These are phyloP conservation scores for Platismatia glauca DNA, from an alignment of 495 filamentous ascomycete species.

Conservation along the genomic window DNA sequence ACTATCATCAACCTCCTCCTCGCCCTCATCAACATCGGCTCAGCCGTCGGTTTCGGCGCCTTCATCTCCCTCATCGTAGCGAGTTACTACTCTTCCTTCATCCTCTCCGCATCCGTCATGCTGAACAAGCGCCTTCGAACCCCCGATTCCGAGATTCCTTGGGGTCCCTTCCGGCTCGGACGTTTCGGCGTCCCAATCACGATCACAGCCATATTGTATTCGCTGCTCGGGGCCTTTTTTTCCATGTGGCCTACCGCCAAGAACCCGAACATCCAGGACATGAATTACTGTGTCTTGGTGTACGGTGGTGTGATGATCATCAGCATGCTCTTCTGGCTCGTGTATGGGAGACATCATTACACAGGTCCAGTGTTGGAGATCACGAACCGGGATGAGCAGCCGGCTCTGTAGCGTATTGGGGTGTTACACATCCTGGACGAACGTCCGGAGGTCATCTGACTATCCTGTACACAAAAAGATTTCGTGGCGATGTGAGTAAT, in stretches of 20 bases:
- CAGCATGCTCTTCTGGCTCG: constrained; percentile 10
- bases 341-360: constrained; percentile 14
- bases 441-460: too few relatives aligned
- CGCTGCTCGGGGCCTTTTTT: constrained; percentile 3
- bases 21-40: constrained; percentile 43
- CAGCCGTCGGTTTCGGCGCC: constrained; percentile 39
- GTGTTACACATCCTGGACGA: too few relatives aligned
- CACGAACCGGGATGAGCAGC: neutral
- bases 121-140: constrained; percentile 31
- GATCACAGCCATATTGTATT: constrained; percentile 4
- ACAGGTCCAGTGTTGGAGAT: constrained; percentile 11
- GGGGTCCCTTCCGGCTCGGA: constrained; percentile 10
- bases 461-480: too few relatives aligned
- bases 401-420: neutral
- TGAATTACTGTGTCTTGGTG: constrained; percentile 13
- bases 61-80: constrained; percentile 38
- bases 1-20: constrained; percentile 34
- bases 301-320: constrained; percentile 11
- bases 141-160: constrained; percentile 4
- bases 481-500: too few relatives aligned
- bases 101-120: constrained; percentile 34
- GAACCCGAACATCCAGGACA: constrained; percentile 2
- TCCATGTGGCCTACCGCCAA: constrained; percentile 7
- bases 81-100: constrained; percentile 36
- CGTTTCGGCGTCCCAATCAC: constrained; percentile 12